These are phyloP conservation scores for Leptosphaerulina australis DNA, from an alignment of 2,329 filamentous ascomycete species.

Conservation along the genomic window DNA sequence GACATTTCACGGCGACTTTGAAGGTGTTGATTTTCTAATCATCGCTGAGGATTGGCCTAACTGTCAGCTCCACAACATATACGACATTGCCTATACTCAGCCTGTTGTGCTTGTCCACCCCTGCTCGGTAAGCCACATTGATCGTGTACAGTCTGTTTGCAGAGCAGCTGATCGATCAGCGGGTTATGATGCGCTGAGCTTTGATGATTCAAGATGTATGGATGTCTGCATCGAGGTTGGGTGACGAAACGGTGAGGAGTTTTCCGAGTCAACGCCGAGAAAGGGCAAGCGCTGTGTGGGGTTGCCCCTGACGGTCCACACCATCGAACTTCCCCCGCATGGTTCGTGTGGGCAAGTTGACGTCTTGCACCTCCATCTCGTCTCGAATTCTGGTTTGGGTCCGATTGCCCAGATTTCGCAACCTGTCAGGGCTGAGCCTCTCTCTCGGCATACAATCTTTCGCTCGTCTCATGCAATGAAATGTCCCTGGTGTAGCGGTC, in stretches of 20 bases:
- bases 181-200: constrained; percentile 7
- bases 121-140: neutral
- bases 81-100: neutral
- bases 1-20: constrained; percentile 10
- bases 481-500: constrained; percentile 3
- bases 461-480: neutral
- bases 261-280: constrained; percentile 14
- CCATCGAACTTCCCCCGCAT: too few relatives aligned
- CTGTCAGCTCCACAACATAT: constrained; percentile 3
- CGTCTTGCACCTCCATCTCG: constrained; percentile 4
- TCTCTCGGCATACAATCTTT: neutral
- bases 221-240: constrained; percentile 4
- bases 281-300: neutral
- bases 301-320: constrained; percentile 12
- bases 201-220: constrained; percentile 1
- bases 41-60: neutral
- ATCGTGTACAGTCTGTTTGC: neutral
- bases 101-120: neutral
- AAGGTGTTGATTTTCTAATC: neutral
- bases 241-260: neutral
- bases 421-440: constrained; percentile 9
- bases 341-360: constrained; percentile 12
- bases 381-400: constrained; percentile 4
- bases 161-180: constrained; percentile 12
- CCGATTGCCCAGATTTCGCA: constrained; percentile 7